Evolutionary conservation across 75 land plant genomes (phyloP).

Genomic region (Ceratopteris richardii): DNA sequence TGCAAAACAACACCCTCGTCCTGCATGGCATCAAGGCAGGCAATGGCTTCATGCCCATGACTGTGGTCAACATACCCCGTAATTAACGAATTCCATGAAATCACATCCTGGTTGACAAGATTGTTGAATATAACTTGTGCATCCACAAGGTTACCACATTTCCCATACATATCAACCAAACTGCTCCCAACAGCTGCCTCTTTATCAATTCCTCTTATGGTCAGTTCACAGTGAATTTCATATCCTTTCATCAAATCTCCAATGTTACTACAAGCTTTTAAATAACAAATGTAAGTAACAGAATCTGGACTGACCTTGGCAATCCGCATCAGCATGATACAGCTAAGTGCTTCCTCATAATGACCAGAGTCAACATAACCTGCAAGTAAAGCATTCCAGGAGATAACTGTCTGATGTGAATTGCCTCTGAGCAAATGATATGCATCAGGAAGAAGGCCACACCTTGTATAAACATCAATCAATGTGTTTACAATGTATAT

Average conservation of each 20-base stretch:
- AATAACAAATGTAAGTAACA: neutral
- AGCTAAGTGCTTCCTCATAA: neutral
- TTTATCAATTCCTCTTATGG: constrained; percentile 18
- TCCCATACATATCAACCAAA: constrained; percentile 47
- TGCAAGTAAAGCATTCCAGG: constrained; percentile 2
- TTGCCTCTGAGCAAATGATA: no score
- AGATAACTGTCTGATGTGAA: neutral
- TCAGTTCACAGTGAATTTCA: constrained; percentile 25
- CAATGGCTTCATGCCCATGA: constrained; percentile 6
- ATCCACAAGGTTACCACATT: constrained; percentile 35
- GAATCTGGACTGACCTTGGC: neutral
- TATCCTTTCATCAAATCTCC: neutral
- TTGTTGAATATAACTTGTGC: constrained; percentile 34
- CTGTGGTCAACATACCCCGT: constrained; percentile 33
- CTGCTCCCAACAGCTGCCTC: constrained; percentile 28
- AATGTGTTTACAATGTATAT: no score
- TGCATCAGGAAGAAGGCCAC: no score
- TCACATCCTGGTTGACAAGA: constrained; percentile 24
- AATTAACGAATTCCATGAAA: constrained; percentile 48
- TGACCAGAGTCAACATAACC: neutral
- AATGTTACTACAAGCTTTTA: neutral
- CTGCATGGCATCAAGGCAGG: constrained; percentile 17
- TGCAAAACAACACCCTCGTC: constrained; percentile 15
- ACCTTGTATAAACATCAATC: no score
- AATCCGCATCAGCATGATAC: neutral